Conservation (phyloP, 441 rosid species). For the Euphorbia schlechtendalii region DNA sequence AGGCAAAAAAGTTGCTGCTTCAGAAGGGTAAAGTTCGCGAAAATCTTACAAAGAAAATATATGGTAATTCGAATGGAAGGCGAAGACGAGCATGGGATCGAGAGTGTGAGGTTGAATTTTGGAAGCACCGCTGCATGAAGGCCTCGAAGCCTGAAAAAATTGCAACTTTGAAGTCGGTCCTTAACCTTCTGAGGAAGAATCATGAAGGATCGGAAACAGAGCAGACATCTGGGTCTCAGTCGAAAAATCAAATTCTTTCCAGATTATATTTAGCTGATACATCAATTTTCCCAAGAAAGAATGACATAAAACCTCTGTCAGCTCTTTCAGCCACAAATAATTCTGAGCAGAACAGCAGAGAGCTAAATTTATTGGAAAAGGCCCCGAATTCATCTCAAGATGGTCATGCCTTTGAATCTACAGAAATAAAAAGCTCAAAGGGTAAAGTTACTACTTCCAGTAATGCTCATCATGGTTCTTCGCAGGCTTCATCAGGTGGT, state of each 20-base stretch:
- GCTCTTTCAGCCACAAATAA: slow-evolving; percentile 30
- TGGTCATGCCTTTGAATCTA: slow-evolving; percentile 25
- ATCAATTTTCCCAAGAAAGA: slow-evolving; percentile 89
- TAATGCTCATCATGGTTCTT: slow-evolving; percentile 30
- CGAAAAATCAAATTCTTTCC: slow-evolving; percentile 73
- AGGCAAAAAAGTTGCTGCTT: slow-evolving; percentile 75
- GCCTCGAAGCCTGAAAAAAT: slow-evolving; percentile 82
- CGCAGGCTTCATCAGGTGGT: slow-evolving; percentile 25
- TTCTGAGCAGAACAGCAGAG: slow-evolving; percentile 38
- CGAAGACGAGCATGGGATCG: slow-evolving; percentile 92
- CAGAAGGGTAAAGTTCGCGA: slow-evolving; percentile 98
- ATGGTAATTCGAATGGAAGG: slow-evolving; percentile 80
- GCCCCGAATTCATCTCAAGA: slow-evolving; percentile 29
- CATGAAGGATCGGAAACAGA: slow-evolving; percentile 38
- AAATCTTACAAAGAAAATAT: slow-evolving; percentile 90
- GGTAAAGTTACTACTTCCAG: slow-evolving; percentile 28
- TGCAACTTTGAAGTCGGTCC: slow-evolving; percentile 90
- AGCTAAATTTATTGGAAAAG: slow-evolving; percentile 25
- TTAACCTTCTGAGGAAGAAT: slow-evolving; percentile 58
- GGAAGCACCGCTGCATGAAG: slow-evolving; percentile 92
- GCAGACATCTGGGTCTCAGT: slow-evolving; percentile 36
- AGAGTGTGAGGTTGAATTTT: slow-evolving; percentile 97
- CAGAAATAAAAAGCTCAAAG: slow-evolving; percentile 40
- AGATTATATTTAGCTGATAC: slow-evolving; percentile 96
- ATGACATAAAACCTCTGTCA: slow-evolving; percentile 76